Conservation (phyloP, 192 early-diverging fungal species). For the Backusella morwellensis region DNA sequence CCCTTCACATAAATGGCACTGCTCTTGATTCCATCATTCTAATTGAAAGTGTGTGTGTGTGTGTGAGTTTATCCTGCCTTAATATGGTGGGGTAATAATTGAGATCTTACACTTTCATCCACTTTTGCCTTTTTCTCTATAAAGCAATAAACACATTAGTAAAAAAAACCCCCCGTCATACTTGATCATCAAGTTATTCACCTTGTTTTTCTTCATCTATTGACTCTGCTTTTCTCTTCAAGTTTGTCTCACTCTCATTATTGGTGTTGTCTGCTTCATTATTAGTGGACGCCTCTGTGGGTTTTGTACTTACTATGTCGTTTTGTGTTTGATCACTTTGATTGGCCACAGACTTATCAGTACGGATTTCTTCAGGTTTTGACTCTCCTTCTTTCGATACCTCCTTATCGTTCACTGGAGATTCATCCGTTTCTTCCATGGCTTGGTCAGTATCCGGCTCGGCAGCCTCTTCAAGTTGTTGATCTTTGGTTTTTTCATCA, state of each 20-base stretch:
- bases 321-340: neutral
- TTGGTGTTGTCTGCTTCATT: neutral
- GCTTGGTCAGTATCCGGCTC: neutral
- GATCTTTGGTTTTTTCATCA: neutral
- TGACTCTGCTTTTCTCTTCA: neutral
- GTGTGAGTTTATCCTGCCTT: neutral
- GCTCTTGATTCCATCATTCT: conserved; percentile 7
- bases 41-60: neutral
- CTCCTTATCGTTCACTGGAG: neutral
- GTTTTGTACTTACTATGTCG: neutral
- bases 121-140: conserved; percentile 6
- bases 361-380: neutral
- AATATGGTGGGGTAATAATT: neutral
- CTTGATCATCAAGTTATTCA: neutral
- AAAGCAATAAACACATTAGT: neutral
- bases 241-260: neutral
- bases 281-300: neutral
- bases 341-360: neutral
- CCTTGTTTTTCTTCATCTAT: neutral
- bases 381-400: neutral
- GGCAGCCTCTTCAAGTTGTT: neutral
- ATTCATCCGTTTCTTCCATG: neutral
- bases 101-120: neutral
- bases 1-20: conserved; percentile 48
- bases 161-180: too few relatives aligned